Percentiles rank a stretch among this genome's conserved stretches.
These are phyloP conservation scores for Nicotiana attenuata DNA, from an alignment of 257 asterid species.

Conservation along the genomic window DNA sequence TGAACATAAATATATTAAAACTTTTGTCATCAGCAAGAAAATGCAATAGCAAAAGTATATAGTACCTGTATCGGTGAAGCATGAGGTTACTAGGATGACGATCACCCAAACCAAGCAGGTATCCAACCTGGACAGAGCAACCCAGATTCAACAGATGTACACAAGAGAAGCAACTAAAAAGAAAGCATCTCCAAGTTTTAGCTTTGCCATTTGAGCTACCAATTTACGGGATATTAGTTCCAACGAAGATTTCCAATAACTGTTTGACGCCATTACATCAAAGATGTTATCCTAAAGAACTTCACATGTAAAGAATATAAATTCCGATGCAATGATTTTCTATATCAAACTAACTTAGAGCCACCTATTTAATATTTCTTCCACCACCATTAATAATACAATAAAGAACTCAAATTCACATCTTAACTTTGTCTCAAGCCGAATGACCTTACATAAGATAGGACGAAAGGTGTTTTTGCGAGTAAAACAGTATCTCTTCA, in stretches of 20 bases:
- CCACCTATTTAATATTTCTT: neutral
- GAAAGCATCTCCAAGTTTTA: neutral
- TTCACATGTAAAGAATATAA: neutral
- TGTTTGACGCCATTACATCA: neutral
- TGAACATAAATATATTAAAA: constrained; percentile 11
- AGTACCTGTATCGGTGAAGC: constrained; percentile 90
- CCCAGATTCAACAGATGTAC: constrained; percentile 1
- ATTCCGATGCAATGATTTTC: neutral
- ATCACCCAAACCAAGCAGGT: constrained; percentile 97
- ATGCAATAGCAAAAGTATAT: neutral
- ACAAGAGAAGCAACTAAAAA: constrained; percentile 6
- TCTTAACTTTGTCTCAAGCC: neutral
- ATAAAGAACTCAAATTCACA: neutral
- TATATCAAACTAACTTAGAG: neutral
- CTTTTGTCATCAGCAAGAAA: constrained; percentile 7
- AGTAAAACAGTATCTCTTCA: neutral
- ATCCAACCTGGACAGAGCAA: constrained; percentile 69
- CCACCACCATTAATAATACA: neutral
- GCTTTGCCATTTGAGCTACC: neutral
- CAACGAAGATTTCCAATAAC: neutral
- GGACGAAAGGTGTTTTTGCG: neutral
- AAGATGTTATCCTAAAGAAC: neutral
- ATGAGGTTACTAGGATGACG: constrained; percentile 99
- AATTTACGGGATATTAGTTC: neutral
- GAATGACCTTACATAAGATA: neutral